phyloP scores from a whole-genome alignment of 805 yeast species.

The Teunomyces pallodes region DNA sequence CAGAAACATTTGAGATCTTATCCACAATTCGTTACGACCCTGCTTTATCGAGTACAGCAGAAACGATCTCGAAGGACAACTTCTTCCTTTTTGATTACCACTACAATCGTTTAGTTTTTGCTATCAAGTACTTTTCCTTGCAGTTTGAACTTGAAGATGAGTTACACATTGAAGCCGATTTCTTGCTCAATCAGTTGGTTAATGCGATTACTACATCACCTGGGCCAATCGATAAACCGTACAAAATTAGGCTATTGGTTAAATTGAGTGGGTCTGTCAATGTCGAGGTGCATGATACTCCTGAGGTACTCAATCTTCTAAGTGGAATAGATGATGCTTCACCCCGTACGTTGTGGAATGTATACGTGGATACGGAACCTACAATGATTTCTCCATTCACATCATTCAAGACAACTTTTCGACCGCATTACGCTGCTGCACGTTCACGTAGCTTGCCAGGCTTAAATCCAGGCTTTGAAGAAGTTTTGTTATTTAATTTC shows the following conservation, averaged over 20 bases:
- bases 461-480: conserved; percentile 53
- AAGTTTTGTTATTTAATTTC: conserved; percentile 58
- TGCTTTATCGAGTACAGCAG: conserved; percentile 30
- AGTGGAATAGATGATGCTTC: conserved; percentile 20
- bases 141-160: conserved; percentile 38
- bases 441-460: conserved; percentile 49
- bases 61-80: conserved; percentile 22
- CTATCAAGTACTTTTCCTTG: conserved; percentile 49
- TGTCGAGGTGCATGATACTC: conserved; percentile 32
- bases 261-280: conserved; percentile 25
- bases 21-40: conserved; percentile 82
- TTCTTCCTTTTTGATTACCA: conserved; percentile 70
- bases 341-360: conserved; percentile 43
- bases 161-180: conserved; percentile 40
- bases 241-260: conserved; percentile 33
- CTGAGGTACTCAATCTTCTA: conserved; percentile 24
- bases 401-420: conserved; percentile 78
- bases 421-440: conserved; percentile 63
- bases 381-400: conserved; percentile 70
- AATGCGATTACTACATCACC: conserved; percentile 25
- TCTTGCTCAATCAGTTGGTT: conserved; percentile 35
- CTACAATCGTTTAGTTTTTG: conserved; percentile 52
- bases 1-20: conserved; percentile 51
- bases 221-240: conserved; percentile 21
- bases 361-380: conserved; percentile 57